Percentiles rank a stretch among this genome's conserved stretches.
Conservation (phyloP, 2,329 filamentous ascomycete species). For the Pseudogymnoascus destructans region DNA sequence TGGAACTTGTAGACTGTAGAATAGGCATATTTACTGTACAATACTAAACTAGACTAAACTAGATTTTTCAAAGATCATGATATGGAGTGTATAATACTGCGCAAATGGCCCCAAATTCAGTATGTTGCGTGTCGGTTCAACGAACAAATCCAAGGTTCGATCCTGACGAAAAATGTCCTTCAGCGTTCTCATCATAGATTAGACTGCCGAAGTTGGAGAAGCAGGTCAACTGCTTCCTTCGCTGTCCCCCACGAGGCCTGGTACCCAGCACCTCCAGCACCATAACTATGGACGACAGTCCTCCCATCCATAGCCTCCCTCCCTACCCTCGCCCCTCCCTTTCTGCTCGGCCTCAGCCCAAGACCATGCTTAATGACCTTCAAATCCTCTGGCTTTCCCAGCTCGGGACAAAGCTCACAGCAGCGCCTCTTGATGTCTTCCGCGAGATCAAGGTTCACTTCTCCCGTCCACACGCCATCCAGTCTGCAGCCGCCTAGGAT, state of each 20-base stretch:
- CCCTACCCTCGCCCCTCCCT: conserved; percentile 25
- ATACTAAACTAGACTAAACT: conserved; percentile 3
- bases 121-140: background rate
- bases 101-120: background rate
- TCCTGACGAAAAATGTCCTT: background rate
- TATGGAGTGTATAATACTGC: background rate
- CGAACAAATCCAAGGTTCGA: background rate
- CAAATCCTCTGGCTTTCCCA: conserved; percentile 26
- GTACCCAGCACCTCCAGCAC: conserved; percentile 34
- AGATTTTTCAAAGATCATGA: background rate
- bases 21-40: conserved; percentile 7
- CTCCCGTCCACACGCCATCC: conserved; percentile 25
- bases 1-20: background rate
- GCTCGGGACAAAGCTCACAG: conserved; percentile 26
- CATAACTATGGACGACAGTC: conserved; percentile 31
- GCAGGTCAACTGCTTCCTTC: conserved; percentile 17
- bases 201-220: conserved; percentile 3
- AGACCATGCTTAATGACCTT: conserved; percentile 27
- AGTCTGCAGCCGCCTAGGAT: conserved; percentile 27
- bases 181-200: background rate
- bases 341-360: conserved; percentile 22
- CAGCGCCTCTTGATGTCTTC: conserved; percentile 27
- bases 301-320: conserved; percentile 18
- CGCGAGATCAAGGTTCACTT: conserved; percentile 23
- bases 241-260: conserved; percentile 28